Conservation (phyloP, 176 grass and related monocot genomes). For the Oryza officinalis region DNA sequence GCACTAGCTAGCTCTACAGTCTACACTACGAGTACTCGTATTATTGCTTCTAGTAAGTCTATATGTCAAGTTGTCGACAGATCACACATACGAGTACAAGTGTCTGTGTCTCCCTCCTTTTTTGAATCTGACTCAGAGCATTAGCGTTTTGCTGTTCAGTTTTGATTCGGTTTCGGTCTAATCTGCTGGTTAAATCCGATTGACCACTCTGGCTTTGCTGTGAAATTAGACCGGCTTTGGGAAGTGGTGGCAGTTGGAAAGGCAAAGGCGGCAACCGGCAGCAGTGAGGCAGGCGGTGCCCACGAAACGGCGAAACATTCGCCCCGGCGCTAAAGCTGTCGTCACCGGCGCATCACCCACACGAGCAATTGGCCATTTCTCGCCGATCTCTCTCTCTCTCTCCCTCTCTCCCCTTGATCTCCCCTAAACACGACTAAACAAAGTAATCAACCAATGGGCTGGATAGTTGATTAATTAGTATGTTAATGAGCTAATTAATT, state of each 20-base stretch:
- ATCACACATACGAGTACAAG: not conserved
- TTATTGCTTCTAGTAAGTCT: not conserved
- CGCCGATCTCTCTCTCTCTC: not conserved
- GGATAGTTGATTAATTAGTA: too few relatives aligned
- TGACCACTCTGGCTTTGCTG: not conserved
- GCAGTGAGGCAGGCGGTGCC: conserved; percentile 24
- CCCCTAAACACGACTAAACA: not conserved
- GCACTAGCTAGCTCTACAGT: not conserved
- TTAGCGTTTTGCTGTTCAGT: not conserved
- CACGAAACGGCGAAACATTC: conserved; percentile 55
- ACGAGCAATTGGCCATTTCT: conserved; percentile 38
- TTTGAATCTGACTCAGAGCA: not conserved
- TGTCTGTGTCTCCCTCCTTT: not conserved
- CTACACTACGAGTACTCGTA: too few relatives aligned
- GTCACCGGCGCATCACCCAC: conserved; percentile 50
- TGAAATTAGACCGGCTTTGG: not conserved
- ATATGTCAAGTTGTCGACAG: not conserved
- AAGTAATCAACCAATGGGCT: too few relatives aligned
- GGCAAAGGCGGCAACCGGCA: not conserved
- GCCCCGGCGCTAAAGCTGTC: conserved; percentile 24
- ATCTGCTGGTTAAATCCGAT: not conserved
- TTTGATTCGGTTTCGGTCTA: not conserved
- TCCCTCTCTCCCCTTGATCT: too few relatives aligned
- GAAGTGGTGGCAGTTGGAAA: not conserved
- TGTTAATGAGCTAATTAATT: not conserved